Percentiles rank a stretch among this genome's conserved stretches.
phyloP scores from a whole-genome alignment of 257 asterid genomes.

The Pogostemon cablin region DNA sequence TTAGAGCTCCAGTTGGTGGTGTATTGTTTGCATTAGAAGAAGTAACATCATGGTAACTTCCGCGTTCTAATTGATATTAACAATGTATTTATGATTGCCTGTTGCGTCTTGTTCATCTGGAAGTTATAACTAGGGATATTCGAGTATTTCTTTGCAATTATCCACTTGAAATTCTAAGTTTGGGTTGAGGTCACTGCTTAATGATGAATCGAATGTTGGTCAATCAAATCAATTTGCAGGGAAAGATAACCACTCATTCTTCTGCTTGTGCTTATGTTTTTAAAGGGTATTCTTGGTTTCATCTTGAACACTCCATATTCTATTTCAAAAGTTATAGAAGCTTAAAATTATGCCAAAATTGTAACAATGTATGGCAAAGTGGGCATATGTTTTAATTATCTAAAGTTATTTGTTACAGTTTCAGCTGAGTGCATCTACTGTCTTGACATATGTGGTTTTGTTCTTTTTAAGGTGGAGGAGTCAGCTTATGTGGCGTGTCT shows the following conservation, averaged over 20 bases:
- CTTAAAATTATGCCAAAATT: conserved; percentile 14
- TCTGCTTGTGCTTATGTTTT: not conserved
- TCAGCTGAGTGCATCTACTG: conserved; percentile 18
- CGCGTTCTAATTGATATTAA: conserved; percentile 27
- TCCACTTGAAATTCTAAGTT: conserved; percentile 19
- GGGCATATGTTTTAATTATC: not conserved
- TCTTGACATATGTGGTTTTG: conserved; percentile 25
- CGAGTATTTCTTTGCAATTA: conserved; percentile 9
- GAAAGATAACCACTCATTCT: conserved; percentile 12
- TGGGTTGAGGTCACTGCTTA: conserved; percentile 8
- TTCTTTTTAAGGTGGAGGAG: conserved; percentile 93
- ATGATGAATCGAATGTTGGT: not conserved
- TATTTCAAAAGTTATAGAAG: not conserved
- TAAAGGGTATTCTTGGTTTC: conserved; percentile 8
- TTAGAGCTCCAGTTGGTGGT: conserved; percentile 99
- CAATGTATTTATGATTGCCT: conserved; percentile 5
- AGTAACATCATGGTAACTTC: conserved; percentile 91
- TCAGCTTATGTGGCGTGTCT: conserved; percentile 99
- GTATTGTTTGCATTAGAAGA: conserved; percentile 97
- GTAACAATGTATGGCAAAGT: not conserved
- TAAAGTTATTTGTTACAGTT: conserved; percentile 12
- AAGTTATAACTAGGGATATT: not conserved
- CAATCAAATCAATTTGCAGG: not conserved
- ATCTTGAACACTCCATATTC: conserved; percentile 6
- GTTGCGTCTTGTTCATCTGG: conserved; percentile 9